These are phyloP conservation scores for Urtica urens DNA, from an alignment of 306 rosid species.

Conservation along the genomic window DNA sequence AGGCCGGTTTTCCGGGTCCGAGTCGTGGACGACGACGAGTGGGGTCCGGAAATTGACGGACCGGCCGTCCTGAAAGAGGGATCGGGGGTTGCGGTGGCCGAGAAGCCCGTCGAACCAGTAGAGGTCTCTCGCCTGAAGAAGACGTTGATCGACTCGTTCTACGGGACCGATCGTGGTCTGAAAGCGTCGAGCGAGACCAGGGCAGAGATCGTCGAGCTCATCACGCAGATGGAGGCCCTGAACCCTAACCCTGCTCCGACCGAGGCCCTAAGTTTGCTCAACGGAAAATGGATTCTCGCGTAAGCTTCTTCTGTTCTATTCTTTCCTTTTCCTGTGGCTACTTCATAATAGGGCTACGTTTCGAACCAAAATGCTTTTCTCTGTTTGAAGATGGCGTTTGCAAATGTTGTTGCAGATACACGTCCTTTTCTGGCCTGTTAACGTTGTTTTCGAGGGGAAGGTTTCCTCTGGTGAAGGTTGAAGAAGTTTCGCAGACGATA, in stretches of 20 bases:
- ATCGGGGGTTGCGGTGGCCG: constrained; percentile 19
- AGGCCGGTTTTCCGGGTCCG: constrained; percentile 21
- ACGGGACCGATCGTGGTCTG: constrained; percentile 75
- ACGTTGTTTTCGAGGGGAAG: constrained; percentile 67
- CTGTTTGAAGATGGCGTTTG: constrained; percentile 5
- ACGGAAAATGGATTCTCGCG: constrained; percentile 95
- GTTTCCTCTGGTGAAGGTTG: constrained; percentile 61
- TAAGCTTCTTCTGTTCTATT: constrained; percentile 18
- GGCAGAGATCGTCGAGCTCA: constrained; percentile 86
- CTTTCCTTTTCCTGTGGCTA: neutral
- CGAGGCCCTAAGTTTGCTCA: constrained; percentile 68
- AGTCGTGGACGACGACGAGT: constrained; percentile 37
- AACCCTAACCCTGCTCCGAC: constrained; percentile 86
- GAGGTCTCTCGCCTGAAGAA: constrained; percentile 54
- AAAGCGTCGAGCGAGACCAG: constrained; percentile 66
- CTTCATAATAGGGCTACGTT: neutral
- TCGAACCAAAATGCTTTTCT: too few relatives aligned
- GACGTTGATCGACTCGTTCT: constrained; percentile 59
- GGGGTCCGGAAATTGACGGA: constrained; percentile 36
- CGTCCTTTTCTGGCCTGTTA: constrained; percentile 68
- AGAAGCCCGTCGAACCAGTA: constrained; percentile 19
- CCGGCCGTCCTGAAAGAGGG: neutral
- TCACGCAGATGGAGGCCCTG: constrained; percentile 68
- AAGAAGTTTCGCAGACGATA: constrained; percentile 82
- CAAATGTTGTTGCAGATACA: constrained; percentile 42